Base-by-base conservation (phyloP, 1,284 basidiomycete genomes). In the Pisolithus thermaeus region DNA sequence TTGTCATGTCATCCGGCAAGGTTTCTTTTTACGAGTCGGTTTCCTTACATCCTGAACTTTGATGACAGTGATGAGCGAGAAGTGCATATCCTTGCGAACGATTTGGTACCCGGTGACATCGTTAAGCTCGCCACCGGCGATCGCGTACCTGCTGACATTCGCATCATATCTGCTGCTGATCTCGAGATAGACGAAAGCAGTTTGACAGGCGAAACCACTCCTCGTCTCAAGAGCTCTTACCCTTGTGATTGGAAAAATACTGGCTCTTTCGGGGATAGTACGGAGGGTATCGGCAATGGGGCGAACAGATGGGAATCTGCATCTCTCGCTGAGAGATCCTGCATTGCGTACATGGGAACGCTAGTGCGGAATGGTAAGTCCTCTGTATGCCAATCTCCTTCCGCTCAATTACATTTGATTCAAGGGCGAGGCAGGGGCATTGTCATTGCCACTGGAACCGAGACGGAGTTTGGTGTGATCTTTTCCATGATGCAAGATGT, bases 401-500 rank as follows among this genome's bases (percentile, higher is more conserved):
- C 46, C 38, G 7, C 27, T 36, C 44, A 51, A 41, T 43, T 28
- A 48, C 50, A 47, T 30, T 11, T 20, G 4, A 2, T 11, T 51
- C 45, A 50, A 89, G 88, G 94, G 4, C 75, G 91, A 56, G 96
- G 92, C 0, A 76, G 78, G 35, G 96, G 95, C 2, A 76, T 98
- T 38, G 92, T 97, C 2, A 87, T 98, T 55, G 92, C 90, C 3
- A 98, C 89, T 0, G 96, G 96, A 3, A 76, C 80, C 4, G 80
- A 87, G 54, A 96, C 93, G 2, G 96, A 99, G 65, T 97, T 98
- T 67, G 96, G 96, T 18, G 85, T 95, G 53, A 92, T 99, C 58
- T 98, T 99, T 68, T 83, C 86, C 20, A 97, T 98, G 93, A 95
- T 98, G 89, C 93, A 98, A 69, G 92, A 97, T 63, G 90, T 92